phyloP scores from a whole-genome alignment of 1,284 basidiomycete genomes.

The Coniferiporia sulphurascens region DNA sequence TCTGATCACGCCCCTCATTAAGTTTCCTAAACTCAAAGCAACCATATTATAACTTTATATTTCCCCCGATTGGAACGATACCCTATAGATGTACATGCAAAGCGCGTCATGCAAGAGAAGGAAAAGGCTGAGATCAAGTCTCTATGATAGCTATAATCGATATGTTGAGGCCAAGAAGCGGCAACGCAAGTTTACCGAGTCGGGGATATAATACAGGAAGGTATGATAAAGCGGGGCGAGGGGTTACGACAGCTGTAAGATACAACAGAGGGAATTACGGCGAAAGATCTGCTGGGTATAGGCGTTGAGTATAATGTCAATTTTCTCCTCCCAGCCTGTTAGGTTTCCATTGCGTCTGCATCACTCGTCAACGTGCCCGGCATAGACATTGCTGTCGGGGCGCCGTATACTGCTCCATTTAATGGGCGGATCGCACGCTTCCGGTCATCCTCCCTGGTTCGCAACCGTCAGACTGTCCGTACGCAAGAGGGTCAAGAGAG shows the following conservation, averaged over 20 bases:
- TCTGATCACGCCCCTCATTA: not conserved
- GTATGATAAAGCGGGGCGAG: not conserved
- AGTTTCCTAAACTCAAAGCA: not conserved
- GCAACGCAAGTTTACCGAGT: not conserved
- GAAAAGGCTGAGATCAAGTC: conserved; percentile 78
- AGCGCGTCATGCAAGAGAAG: conserved; percentile 72
- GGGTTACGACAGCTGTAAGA: not conserved
- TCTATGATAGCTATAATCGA: conserved; percentile 36
- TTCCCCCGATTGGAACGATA: conserved; percentile 5
- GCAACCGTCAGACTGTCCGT: conserved; percentile 8
- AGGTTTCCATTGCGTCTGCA: conserved; percentile 45
- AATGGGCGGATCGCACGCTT: conserved; percentile 28
- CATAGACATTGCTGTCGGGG: conserved; percentile 2
- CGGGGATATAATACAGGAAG: not conserved
- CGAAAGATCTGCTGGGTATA: not conserved
- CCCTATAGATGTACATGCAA: conserved; percentile 65
- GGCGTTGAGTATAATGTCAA: not conserved
- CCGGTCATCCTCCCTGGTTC: conserved; percentile 44
- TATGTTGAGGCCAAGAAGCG: not conserved
- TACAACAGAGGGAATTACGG: not conserved
- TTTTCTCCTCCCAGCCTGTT: not conserved
- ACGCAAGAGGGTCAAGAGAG: not conserved
- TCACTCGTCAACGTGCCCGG: conserved; percentile 26
- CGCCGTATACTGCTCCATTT: conserved; percentile 31
- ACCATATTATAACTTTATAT: not conserved